Conservation (phyloP, 495 filamentous ascomycete genomes). For the Bacidia rubella region DNA sequence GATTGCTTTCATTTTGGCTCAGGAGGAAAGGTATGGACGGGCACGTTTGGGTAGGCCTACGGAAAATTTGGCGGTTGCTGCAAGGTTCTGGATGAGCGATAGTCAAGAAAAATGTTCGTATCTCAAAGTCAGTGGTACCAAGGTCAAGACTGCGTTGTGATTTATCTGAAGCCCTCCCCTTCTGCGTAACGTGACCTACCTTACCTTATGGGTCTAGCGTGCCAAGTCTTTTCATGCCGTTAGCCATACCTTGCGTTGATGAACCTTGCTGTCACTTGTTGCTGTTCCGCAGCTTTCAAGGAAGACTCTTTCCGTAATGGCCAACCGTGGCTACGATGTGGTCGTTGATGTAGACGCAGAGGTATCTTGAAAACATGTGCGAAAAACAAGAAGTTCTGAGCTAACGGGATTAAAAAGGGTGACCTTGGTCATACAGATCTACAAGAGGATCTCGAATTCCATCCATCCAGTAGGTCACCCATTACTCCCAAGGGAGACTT, state of each 20-base stretch:
- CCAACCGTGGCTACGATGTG: slow-evolving; percentile 83
- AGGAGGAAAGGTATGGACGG: slow-evolving; percentile 24
- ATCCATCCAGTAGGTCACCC: slow-evolving; percentile 58
- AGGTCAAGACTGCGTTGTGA: no score
- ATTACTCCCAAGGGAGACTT: neutral
- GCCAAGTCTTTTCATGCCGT: no score
- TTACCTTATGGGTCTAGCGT: no score
- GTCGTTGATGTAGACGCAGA: slow-evolving; percentile 95
- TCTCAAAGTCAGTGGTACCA: no score
- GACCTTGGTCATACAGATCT: slow-evolving; percentile 97
- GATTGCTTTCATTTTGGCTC: slow-evolving; percentile 41
- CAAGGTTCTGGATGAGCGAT: no score
- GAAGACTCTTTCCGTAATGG: slow-evolving; percentile 35
- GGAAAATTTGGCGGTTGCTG: no score
- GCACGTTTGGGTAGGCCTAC: no score
- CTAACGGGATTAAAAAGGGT: slow-evolving; percentile 40
- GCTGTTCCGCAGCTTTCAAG: neutral
- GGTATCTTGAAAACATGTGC: slow-evolving; percentile 31
- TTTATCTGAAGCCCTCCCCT: no score
- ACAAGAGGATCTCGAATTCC: slow-evolving; percentile 97
- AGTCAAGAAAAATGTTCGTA: no score
- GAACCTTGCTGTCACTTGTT: no score
- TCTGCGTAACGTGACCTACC: no score
- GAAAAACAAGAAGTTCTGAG: neutral
- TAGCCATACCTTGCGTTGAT: no score